Evolutionary conservation across 108 stramenopile species (phyloP).

Genomic region (Fistulifera solaris): DNA sequence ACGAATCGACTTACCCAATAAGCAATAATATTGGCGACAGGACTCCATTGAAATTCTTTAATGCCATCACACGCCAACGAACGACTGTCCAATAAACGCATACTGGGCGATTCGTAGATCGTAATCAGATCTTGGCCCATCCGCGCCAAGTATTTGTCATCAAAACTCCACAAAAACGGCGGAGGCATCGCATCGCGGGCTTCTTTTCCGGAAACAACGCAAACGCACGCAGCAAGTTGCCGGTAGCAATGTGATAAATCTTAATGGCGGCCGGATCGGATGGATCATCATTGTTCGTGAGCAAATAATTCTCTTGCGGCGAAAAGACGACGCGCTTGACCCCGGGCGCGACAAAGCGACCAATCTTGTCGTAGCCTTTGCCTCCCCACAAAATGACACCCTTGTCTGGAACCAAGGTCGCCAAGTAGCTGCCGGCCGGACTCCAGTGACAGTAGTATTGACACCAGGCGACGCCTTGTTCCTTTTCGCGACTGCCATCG

Average conservation of each 20-base stretch:
- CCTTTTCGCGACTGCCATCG: conserved; percentile 92
- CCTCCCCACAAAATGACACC: conserved; percentile 97
- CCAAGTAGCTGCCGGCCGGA: conserved; percentile 88
- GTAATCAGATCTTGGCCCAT: conserved; percentile 89
- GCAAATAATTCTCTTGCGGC: conserved; percentile 81
- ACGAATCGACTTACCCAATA: conserved; percentile 70
- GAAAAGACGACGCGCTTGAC: conserved; percentile 74
- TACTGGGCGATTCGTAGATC: conserved; percentile 82
- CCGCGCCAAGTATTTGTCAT: conserved; percentile 90
- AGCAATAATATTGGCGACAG: conserved; percentile 83
- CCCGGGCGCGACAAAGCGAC: conserved; percentile 81
- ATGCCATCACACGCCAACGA: conserved; percentile 86
- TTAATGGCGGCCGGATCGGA: conserved; percentile 79
- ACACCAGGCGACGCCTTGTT: conserved; percentile 89
- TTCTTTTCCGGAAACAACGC: conserved; percentile 53
- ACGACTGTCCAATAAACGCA: conserved; percentile 86
- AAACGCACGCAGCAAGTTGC: conserved; percentile 77
- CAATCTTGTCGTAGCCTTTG: conserved; percentile 77
- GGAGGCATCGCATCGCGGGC: conserved; percentile 44
- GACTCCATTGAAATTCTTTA: conserved; percentile 92
- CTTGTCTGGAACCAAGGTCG: conserved; percentile 81
- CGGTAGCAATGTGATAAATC: conserved; percentile 83
- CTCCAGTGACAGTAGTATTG: conserved; percentile 91
- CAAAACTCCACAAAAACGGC: conserved; percentile 90
- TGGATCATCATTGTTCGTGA: conserved; percentile 77